Conservation (phyloP, 2,329 filamentous ascomycete genomes). For the Penicillium sp. region DNA sequence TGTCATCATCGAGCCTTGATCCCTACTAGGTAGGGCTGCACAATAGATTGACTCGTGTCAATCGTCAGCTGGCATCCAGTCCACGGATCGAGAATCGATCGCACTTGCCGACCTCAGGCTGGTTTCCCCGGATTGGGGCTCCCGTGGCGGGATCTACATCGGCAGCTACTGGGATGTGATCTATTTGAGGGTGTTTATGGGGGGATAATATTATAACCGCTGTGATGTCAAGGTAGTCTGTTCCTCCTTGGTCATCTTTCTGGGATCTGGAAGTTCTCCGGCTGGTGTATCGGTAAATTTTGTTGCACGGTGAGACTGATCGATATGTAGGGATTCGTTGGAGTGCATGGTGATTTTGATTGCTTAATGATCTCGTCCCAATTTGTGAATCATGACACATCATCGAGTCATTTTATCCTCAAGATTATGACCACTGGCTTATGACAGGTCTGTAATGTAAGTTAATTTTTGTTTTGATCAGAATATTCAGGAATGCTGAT, state of each 20-base stretch:
- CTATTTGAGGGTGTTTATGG: neutral
- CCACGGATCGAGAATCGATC: conserved; percentile 16
- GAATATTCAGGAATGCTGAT: neutral
- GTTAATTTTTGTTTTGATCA: neutral
- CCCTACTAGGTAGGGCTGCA: no score
- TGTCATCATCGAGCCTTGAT: conserved; percentile 1
- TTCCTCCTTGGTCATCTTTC: no score
- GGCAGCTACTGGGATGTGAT: conserved; percentile 1
- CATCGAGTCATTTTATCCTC: no score
- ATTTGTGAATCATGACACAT: neutral
- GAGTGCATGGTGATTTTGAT: neutral
- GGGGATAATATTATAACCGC: neutral
- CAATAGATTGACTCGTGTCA: conserved; percentile 6
- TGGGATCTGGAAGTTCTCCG: neutral
- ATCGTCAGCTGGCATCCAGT: conserved; percentile 10
- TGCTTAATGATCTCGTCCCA: neutral
- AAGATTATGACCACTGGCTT: no score
- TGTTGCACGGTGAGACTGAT: neutral
- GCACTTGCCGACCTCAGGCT: conserved; percentile 11
- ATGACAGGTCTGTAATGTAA: neutral
- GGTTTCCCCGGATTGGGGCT: conserved; percentile 22
- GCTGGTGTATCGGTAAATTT: neutral
- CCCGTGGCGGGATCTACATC: conserved; percentile 16
- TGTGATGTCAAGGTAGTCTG: neutral
- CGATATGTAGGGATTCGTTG: neutral